phyloP scores from a whole-genome alignment of 2,329 filamentous ascomycete genomes.

The Exserohilum rostratum region DNA sequence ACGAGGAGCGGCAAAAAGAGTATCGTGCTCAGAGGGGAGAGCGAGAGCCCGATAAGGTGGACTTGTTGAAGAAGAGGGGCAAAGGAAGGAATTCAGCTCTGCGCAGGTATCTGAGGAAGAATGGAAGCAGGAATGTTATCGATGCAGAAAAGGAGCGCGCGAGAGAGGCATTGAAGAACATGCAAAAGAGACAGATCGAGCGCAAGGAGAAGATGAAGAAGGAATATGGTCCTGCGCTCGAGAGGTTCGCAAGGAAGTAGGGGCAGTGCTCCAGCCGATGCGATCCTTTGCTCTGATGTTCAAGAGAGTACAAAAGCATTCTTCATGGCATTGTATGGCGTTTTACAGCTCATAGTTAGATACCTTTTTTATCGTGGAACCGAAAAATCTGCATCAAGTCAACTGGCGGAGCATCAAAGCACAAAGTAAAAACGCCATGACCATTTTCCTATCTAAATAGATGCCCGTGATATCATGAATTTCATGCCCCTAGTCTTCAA shows the following conservation, averaged over 20 bases:
- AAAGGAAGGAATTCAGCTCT: slow-evolving; percentile 89
- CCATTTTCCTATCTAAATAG: slow-evolving; percentile 28
- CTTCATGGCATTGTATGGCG: neutral
- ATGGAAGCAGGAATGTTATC: slow-evolving; percentile 89
- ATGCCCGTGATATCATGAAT: slow-evolving; percentile 23
- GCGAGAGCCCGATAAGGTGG: slow-evolving; percentile 64
- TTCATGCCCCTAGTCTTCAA: neutral
- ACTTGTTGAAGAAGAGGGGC: slow-evolving; percentile 73
- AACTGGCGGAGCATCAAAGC: neutral
- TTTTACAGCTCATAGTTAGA: neutral
- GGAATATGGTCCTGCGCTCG: slow-evolving; percentile 83
- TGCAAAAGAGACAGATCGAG: slow-evolving; percentile 47
- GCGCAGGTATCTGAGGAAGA: slow-evolving; percentile 88
- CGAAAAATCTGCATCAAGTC: neutral
- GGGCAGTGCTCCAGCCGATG: slow-evolving; percentile 25
- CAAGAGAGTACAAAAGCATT: neutral
- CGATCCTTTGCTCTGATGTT: too few species aligned
- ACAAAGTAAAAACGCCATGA: slow-evolving; percentile 10
- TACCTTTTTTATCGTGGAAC: neutral
- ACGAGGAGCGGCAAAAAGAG: slow-evolving; percentile 77
- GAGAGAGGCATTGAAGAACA: slow-evolving; percentile 72
- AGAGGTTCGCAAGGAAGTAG: slow-evolving; percentile 77
- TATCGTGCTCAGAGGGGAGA: slow-evolving; percentile 72
- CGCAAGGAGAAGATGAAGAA: slow-evolving; percentile 60
- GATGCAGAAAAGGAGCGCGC: slow-evolving; percentile 91